phyloP scores from a whole-genome alignment of 73 alveolate species.

The Paramecium sonneborni region DNA sequence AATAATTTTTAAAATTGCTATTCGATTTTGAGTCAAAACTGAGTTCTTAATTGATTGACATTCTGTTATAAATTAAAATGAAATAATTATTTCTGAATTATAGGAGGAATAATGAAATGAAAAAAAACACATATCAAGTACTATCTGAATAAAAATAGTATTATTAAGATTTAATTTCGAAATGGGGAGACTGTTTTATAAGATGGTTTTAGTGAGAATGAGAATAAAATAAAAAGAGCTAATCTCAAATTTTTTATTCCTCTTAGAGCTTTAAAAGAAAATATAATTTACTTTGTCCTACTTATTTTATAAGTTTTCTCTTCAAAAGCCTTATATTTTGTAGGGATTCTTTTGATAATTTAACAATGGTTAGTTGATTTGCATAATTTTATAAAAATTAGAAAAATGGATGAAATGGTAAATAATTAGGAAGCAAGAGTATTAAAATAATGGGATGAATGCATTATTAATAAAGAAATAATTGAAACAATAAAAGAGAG shows the following conservation, averaged over 20 bases:
- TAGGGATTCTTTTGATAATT: neutral
- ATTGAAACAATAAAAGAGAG: neutral
- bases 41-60: conserved; percentile 31
- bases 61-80: conserved; percentile 36
- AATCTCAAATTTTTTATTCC: neutral
- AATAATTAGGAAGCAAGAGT: neutral
- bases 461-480: conserved; percentile 5
- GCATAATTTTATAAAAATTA: neutral
- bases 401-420: conserved; percentile 14
- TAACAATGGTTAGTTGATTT: neutral
- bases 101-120: conserved; percentile 7
- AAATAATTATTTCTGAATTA: conserved; percentile 29
- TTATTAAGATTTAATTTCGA: conserved; percentile 17
- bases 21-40: neutral
- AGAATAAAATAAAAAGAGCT: neutral
- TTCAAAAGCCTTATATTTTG: neutral
- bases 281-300: neutral
- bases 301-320: neutral
- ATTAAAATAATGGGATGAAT: conserved; percentile 38
- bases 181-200: neutral
- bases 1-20: neutral
- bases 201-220: neutral
- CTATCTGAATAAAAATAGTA: neutral
- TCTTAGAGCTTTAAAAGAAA: neutral
- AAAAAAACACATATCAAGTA: conserved; percentile 24